Evolutionary conservation across 257 asterid species (phyloP).

Genomic region (Cruciata laevipes): DNA sequence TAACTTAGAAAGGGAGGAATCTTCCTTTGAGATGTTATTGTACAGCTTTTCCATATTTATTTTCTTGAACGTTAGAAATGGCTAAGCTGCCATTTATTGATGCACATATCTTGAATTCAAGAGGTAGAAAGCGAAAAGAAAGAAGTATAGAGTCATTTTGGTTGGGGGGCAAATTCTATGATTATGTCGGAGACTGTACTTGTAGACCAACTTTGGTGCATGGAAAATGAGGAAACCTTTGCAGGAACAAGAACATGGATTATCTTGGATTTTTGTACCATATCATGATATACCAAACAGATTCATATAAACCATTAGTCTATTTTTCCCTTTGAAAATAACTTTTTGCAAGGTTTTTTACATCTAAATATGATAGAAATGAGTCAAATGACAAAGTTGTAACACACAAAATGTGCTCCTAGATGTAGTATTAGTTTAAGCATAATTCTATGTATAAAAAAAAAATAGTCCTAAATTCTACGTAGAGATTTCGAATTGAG

Average conservation of each 20-base stretch:
- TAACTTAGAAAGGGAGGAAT: slow-evolving; percentile 8
- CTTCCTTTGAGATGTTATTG: slow-evolving; percentile 21
- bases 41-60: slow-evolving; percentile 27
- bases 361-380: too few relatives aligned
- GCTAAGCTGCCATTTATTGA: slow-evolving; percentile 16
- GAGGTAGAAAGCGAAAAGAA: slow-evolving; percentile 12
- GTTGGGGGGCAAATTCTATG: neutral
- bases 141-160: neutral
- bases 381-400: too few relatives aligned
- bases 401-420: too few relatives aligned
- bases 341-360: neutral
- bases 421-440: too few relatives aligned
- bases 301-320: neutral
- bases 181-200: neutral
- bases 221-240: neutral
- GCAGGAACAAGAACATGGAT: neutral
- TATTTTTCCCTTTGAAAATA: neutral
- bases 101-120: slow-evolving; percentile 21
- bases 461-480: too few relatives aligned
- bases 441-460: too few relatives aligned
- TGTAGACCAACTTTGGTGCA: neutral
- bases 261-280: neutral
- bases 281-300: neutral
- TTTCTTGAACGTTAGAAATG: slow-evolving; percentile 19
- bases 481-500: too few relatives aligned